A percentile compares a stretch with the other conserved stretches of the same genome.
Evolutionary conservation across 441 rosid species (phyloP).

Genomic region (Erodium trifolium): DNA sequence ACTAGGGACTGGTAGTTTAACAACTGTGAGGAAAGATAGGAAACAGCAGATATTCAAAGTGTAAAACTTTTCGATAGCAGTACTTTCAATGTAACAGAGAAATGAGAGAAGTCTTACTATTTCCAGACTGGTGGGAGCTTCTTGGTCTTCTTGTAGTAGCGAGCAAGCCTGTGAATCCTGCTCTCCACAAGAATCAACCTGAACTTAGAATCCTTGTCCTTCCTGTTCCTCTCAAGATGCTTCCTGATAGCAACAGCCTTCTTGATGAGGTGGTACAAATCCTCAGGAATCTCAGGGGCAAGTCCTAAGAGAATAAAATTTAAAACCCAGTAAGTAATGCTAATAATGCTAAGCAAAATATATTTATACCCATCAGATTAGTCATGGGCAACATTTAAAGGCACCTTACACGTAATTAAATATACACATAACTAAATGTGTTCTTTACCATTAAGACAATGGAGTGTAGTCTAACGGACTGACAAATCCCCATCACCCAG

Average conservation of each 20-base stretch:
- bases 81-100: not conserved
- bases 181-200: slow-evolving; percentile 64
- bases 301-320: slow-evolving; percentile 27
- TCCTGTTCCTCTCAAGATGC: slow-evolving; percentile 64
- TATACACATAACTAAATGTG: no score
- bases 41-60: no score
- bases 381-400: no score
- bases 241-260: slow-evolving; percentile 67
- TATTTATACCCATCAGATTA: no score
- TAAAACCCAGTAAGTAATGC: not conserved
- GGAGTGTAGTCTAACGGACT: no score
- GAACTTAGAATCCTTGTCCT: slow-evolving; percentile 63
- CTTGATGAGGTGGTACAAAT: slow-evolving; percentile 62
- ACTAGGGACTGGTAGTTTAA: no score
- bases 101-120: slow-evolving; percentile 32
- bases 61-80: no score
- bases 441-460: no score
- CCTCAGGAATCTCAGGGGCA: slow-evolving; percentile 70
- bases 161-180: slow-evolving; percentile 69
- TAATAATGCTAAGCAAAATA: not conserved
- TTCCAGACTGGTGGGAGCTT: slow-evolving; percentile 79
- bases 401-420: no score
- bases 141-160: slow-evolving; percentile 72
- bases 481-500: no score
- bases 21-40: not conserved